Base-by-base conservation (phyloP, 2,329 filamentous ascomycete genomes). In the Stemphylium vesicarium region DNA sequence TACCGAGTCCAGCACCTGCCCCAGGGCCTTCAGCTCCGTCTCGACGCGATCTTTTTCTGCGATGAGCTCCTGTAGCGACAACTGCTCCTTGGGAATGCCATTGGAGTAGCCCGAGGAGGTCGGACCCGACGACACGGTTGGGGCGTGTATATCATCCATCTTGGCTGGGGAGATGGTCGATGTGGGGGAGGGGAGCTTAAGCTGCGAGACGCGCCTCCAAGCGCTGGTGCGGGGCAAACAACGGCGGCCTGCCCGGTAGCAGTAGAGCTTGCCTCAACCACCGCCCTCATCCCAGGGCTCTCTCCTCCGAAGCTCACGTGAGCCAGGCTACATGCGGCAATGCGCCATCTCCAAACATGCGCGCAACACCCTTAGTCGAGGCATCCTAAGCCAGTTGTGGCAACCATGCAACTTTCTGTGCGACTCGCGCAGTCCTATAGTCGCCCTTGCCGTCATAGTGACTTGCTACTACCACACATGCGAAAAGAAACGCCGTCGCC, bases 1-100 rank as follows among this genome's bases (percentile, higher is more conserved):
- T 79, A 96, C 93, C 63, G 92, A 95, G 63, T 92, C 90, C n/a
- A 99, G 84, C 12, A 98, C 91, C 48, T 88, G 84, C 57, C 93
- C 88, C 8, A 98, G 82, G 12, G 92, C 90, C 66, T 88, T 90
- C 56, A 99, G 83, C 78, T 99, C 94, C 42, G 85, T 87, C 78
- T 99, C 95, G 39, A 96, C 79, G 52, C 86, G 84, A 64, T 94
- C 88, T 76, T 96, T 98, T 78, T 92, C 90, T 31, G 84, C 84
- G 71, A 95, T 91, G 46, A 98, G 85, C 78, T 96, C 89, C 38
- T 84, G 79, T 71, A 97, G 86, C 44, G 90, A 88, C 64, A 92
- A 78, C 59, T 88, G 83, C 62, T 80, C 79, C 49, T 78, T 83
- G 47, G 84, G 79, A 63, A 84, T 78, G 63, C 89, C 88, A 74